Evolutionary conservation across 495 filamentous ascomycete genomes (phyloP).

Genomic region (Rhizodiscina lignyota): DNA sequence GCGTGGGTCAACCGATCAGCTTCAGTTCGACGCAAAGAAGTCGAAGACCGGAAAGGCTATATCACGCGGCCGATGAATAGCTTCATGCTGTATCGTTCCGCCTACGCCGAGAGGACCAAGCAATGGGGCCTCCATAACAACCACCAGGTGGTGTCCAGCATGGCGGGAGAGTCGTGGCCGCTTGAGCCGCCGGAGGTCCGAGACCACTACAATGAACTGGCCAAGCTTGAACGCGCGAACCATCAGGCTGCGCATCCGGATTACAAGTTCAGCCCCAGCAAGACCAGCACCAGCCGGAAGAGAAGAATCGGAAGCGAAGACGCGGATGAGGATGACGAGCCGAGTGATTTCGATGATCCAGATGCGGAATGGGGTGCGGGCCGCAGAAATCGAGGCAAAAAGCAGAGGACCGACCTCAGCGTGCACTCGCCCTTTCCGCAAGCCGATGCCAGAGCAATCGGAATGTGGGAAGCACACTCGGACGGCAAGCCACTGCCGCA

Average conservation of each 20-base stretch:
- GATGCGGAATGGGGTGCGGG: constrained; percentile 16
- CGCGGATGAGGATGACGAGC: constrained; percentile 9
- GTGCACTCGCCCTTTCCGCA: constrained; percentile 3
- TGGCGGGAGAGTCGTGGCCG: constrained; percentile 74
- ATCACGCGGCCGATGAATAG: constrained; percentile 93
- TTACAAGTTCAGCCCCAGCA: constrained; percentile 89
- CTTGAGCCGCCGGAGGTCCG: constrained; percentile 55
- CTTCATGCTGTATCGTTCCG: constrained; percentile 95
- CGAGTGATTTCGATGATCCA: constrained; percentile 14
- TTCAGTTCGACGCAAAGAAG: constrained; percentile 48
- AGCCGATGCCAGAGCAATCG: constrained; percentile 3
- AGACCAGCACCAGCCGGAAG: constrained; percentile 38
- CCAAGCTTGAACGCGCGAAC: constrained; percentile 68
- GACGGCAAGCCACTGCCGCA: constrained; percentile 41
- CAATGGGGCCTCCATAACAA: constrained; percentile 72
- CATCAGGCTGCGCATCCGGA: constrained; percentile 75
- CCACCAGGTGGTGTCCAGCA: constrained; percentile 79
- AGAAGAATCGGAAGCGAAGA: constrained; percentile 25
- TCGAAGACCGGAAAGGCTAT: constrained; percentile 53
- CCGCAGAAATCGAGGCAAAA: constrained; percentile 4
- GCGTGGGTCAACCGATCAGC: constrained; percentile 58
- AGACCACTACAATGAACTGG: constrained; percentile 65
- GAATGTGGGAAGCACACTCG: constrained; percentile 39
- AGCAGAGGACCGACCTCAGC: too few species aligned
- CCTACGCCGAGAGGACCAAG: constrained; percentile 78